These are phyloP conservation scores for Torulaspora quercuum DNA, from an alignment of 805 yeast genomes.

Conservation along the genomic window DNA sequence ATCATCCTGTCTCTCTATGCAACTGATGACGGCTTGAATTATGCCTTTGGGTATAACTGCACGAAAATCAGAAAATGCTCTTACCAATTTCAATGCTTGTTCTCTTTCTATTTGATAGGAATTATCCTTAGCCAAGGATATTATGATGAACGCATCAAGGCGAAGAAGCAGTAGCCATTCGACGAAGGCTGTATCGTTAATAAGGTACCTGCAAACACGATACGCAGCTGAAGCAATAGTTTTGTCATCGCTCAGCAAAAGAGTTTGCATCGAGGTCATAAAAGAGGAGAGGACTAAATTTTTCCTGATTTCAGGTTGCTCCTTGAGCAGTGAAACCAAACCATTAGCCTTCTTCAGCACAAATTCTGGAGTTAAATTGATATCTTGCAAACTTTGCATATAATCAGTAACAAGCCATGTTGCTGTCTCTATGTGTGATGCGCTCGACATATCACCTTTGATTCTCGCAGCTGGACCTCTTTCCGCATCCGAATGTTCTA, in stretches of 20 bases:
- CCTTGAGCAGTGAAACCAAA: constrained; percentile 52
- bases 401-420: constrained; percentile 38
- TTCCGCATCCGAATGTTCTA: constrained; percentile 4
- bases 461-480: no score
- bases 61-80: constrained; percentile 53
- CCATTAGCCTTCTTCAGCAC: constrained; percentile 59
- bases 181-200: constrained; percentile 53
- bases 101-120: constrained; percentile 60
- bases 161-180: constrained; percentile 50
- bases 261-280: constrained; percentile 53
- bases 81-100: constrained; percentile 69
- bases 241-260: constrained; percentile 54
- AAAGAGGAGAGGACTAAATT: constrained; percentile 62
- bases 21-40: constrained; percentile 61
- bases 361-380: constrained; percentile 24
- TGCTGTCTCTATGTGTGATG: constrained; percentile 29
- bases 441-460: constrained; percentile 9
- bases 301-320: constrained; percentile 56
- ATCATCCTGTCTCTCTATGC: constrained; percentile 56
- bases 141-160: constrained; percentile 59
- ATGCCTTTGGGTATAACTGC: constrained; percentile 66
- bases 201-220: constrained; percentile 63
- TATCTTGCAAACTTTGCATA: constrained; percentile 36
- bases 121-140: constrained; percentile 59
- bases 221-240: constrained; percentile 74